Base-by-base conservation (phyloP, 2,329 filamentous ascomycete genomes). In the Fusarium tuaranense region DNA sequence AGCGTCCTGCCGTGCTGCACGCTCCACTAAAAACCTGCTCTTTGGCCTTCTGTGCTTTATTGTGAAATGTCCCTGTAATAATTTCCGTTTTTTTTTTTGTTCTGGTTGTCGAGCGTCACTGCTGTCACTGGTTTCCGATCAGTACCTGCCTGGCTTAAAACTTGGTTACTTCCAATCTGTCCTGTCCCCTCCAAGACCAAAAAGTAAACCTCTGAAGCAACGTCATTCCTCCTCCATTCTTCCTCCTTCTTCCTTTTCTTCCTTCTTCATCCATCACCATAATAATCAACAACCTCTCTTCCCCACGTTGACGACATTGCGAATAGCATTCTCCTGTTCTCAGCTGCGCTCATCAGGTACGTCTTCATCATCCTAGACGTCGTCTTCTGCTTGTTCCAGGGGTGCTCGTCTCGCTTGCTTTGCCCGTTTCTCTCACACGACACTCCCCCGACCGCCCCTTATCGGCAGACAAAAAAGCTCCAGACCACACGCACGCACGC, bases 341-440 rank as follows among this genome's bases (percentile, higher is more conserved):
- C 48, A 70, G 51, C n/a, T 58, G 62, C 65, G 55, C 66, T 61
- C 69, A 70, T 61, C 64, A 74, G 72, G 72, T 74, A 74, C 48
- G 72, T 74, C 66, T 70, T 57, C 53, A 48, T 55, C 38, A 73
- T 67, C 63, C 63, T 65, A 63, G 70, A 70, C 65, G 63, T 68
- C 63, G 64, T 63, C 58, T 34, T 67, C 62, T 65, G 55, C 66
- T 60, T 65, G 63, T 63, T 57, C 72, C 62, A 69, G 73, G 73
- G 63, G 65, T 68, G 44, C 71, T 78, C 68, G 71, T 76, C 71
- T 77, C 75, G 74, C 74, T 74, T 74, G 69, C 69, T 60, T 78
- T 72, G 72, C 76, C 74, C 48, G 67, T 76, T 73, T 67, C 76
- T 76, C 73, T 73, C 71, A 67, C 73, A 76, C 73, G 70, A 72